phyloP scores from a whole-genome alignment of 352 stramenopile species.

The Phytopythium litorale region DNA sequence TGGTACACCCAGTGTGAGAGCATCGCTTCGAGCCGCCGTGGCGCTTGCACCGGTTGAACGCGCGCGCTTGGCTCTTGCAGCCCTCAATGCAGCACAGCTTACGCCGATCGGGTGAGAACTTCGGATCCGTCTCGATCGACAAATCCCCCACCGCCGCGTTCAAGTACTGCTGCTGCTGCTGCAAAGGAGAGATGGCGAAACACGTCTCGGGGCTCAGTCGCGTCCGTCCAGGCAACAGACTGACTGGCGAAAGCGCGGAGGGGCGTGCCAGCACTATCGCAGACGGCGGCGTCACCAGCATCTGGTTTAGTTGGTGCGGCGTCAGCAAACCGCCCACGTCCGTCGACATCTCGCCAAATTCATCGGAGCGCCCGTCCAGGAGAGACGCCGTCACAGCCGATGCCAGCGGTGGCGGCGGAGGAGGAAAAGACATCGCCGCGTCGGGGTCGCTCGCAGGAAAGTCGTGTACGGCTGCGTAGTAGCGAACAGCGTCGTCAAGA shows the following conservation, averaged over 20 bases:
- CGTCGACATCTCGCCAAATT: slow-evolving; percentile 3
- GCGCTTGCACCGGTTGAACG: slow-evolving; percentile 83
- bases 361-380: neutral
- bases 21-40: slow-evolving; percentile 84
- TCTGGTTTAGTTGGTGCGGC: slow-evolving; percentile 1
- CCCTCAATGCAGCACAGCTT: slow-evolving; percentile 73
- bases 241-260: neutral
- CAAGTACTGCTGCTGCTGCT: slow-evolving; percentile 2
- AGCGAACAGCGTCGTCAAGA: neutral
- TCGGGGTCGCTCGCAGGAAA: neutral
- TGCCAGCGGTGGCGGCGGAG: no score
- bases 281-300: slow-evolving; percentile 1
- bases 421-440: neutral
- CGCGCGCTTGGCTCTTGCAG: slow-evolving; percentile 76
- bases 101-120: slow-evolving; percentile 56
- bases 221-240: neutral
- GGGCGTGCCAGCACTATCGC: neutral
- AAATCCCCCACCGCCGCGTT: neutral
- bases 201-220: neutral
- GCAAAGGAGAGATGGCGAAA: neutral
- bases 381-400: neutral
- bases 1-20: slow-evolving; percentile 61
- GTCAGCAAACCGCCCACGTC: neutral
- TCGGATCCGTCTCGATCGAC: slow-evolving; percentile 1
- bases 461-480: neutral